Percentiles rank a stretch among this genome's conserved stretches.
These are phyloP conservation scores for Violaceomyces palustris DNA, from an alignment of 1,284 basidiomycete species.

Conservation along the genomic window DNA sequence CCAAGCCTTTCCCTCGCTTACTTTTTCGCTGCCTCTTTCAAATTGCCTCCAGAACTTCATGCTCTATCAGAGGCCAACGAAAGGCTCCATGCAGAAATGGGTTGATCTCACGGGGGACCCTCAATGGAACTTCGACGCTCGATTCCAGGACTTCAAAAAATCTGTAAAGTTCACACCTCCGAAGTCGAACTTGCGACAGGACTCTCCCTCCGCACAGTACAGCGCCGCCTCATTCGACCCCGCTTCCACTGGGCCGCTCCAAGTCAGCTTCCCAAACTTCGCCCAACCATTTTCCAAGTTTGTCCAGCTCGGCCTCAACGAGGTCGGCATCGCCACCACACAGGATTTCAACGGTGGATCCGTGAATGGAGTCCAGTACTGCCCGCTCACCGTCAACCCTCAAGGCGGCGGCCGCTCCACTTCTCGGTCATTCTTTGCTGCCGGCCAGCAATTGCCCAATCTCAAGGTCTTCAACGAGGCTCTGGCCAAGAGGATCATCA, in stretches of 20 bases:
- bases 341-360: conserved; percentile 40
- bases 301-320: conserved; percentile 20
- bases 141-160: conserved; percentile 26
- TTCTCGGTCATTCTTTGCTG: conserved; percentile 28
- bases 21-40: too few relatives aligned
- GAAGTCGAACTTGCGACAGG: conserved; percentile 11
- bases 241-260: conserved; percentile 12
- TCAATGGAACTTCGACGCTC: conserved; percentile 24
- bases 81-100: conserved; percentile 22
- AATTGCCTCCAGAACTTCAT: conserved; percentile 44
- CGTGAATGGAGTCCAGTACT: conserved; percentile 48
- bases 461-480: conserved; percentile 39
- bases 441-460: conserved; percentile 26
- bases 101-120: conserved; percentile 25
- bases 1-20: too few relatives aligned
- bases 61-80: conserved; percentile 30
- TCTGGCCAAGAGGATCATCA: conserved; percentile 41
- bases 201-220: conserved; percentile 22
- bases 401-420: conserved; percentile 18
- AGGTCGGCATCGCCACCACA: conserved; percentile 25
- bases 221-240: conserved; percentile 21
- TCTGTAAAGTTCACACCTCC: conserved; percentile 25
- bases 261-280: conserved; percentile 31
- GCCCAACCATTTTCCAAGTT: conserved; percentile 31
- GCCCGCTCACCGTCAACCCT: conserved; percentile 20